A percentile compares a stretch with the other conserved stretches of the same genome.
phyloP scores from a whole-genome alignment of 768 basidiomycete species.

The Mycena galopus region DNA sequence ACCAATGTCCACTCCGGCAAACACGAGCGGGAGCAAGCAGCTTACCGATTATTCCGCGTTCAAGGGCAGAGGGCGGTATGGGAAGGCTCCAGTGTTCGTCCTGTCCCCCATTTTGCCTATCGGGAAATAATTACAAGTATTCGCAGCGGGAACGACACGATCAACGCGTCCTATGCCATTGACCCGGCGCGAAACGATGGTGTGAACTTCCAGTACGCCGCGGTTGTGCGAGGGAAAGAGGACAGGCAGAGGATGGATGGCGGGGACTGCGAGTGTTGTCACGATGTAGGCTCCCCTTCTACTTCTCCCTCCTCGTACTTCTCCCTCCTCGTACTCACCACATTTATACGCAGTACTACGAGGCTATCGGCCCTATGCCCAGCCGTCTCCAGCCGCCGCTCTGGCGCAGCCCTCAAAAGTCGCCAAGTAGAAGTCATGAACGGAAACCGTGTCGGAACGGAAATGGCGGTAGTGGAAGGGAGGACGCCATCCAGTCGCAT shows the following conservation, averaged over 20 bases:
- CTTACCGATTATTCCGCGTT: slow-evolving; percentile 59
- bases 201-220: slow-evolving; percentile 75
- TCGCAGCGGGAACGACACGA: slow-evolving; percentile 54
- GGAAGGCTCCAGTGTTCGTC: slow-evolving; percentile 44
- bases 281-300: slow-evolving; percentile 67
- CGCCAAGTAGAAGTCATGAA: not conserved
- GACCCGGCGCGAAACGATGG: slow-evolving; percentile 77
- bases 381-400: slow-evolving; percentile 72
- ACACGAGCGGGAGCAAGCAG: slow-evolving; percentile 38
- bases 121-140: not conserved
- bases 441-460: slow-evolving; percentile 44
- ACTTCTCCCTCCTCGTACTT: not conserved
- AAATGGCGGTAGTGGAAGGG: slow-evolving; percentile 17
- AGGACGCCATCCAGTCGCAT: slow-evolving; percentile 59
- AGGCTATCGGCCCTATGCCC: slow-evolving; percentile 80
- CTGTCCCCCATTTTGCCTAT: not conserved
- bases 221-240: slow-evolving; percentile 77
- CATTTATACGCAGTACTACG: slow-evolving; percentile 75
- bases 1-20: slow-evolving; percentile 41
- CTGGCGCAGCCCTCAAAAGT: slow-evolving; percentile 65
- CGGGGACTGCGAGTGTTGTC: slow-evolving; percentile 87
- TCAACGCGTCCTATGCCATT: slow-evolving; percentile 77
- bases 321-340: not conserved
- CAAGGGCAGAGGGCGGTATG: slow-evolving; percentile 74
- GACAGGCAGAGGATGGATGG: slow-evolving; percentile 77